Evolutionary conservation across 179 eudicot species (phyloP), one percentile per base, ranked within the genome.

Genomic region (Corrigiola litoralis): DNA sequence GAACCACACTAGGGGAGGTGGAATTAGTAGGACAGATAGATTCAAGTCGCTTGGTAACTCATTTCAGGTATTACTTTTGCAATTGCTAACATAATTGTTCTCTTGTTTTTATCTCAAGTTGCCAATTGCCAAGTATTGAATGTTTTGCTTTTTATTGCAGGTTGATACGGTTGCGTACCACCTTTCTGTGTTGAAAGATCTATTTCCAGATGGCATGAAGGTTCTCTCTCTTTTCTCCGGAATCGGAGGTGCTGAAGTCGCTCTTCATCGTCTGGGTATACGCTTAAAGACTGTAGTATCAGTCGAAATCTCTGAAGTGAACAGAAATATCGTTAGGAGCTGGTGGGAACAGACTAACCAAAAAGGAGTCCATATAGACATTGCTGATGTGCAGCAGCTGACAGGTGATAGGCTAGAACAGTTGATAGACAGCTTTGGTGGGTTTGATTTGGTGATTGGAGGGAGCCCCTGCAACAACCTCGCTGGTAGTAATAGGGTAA

Each of bases 91-190:
- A 41, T 64, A 14, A 0, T 18, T 54, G 7, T 23, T 7, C 17
- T 13, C 44, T n/a, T 11, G 25, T 42, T 53, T 2, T 2, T 7
- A 20, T 13, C n/a, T 21, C 25, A 4, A 18, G 5, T 17, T 40
- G 7, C 65, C 4, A 28, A 9, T 59, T 17, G 11, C 45, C 13
- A 63, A 18, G 12, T 63, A 32, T 63, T n/a, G n/a, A n/a, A n/a
- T n/a, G 37, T 45, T 12, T 2, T 49, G 14, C 13, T 59, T 29
- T 21, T 4, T 24, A 38, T 62, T 61, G 42, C 77, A 89, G 96
- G 87, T 90, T 20, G 95, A 90, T 66, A 90, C 96, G 0, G 95
- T 90, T 45, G 97, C 97, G 1, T 90, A 90, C 61, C 97, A 90
- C 58, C 75, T 90, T 12, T 90, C 97, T 1, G 95, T 82, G 5